A percentile compares a stretch with the other conserved stretches of the same genome.
These are phyloP conservation scores for Bothriochloa decipiens DNA, from an alignment of 176 grass and related monocot genomes.

Conservation along the genomic window DNA sequence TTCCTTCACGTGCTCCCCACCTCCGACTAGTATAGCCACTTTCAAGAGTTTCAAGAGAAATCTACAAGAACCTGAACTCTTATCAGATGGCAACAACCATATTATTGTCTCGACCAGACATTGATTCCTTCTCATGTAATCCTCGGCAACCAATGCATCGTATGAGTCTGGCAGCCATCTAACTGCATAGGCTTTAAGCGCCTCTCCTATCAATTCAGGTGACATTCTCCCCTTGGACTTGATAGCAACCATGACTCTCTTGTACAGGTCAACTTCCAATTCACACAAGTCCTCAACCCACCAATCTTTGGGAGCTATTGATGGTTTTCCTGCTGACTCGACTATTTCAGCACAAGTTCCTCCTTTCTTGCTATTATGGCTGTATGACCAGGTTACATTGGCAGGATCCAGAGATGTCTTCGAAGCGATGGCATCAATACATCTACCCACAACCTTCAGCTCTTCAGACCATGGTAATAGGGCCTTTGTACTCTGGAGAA, in stretches of 20 bases:
- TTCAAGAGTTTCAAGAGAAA: constrained; percentile 97
- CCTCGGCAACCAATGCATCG: constrained; percentile 76
- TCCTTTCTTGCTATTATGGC: constrained; percentile 65
- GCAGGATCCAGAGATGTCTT: constrained; percentile 87
- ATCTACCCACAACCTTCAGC: constrained; percentile 83
- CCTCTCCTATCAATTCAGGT: constrained; percentile 79
- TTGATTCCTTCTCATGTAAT: constrained; percentile 84
- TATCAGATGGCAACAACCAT: constrained; percentile 88
- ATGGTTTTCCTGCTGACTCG: constrained; percentile 51
- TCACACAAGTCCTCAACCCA: constrained; percentile 97
- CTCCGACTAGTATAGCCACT: constrained; percentile 81
- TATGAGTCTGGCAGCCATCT: constrained; percentile 94
- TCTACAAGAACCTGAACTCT: constrained; percentile 85
- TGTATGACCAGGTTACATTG: constrained; percentile 92
- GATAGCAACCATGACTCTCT: constrained; percentile 90
- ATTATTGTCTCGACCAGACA: constrained; percentile 88
- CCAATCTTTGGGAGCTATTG: constrained; percentile 77
- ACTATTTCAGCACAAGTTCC: constrained; percentile 59
- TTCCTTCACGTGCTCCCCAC: constrained; percentile 70
- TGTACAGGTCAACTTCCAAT: constrained; percentile 94
- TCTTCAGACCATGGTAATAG: constrained; percentile 84
- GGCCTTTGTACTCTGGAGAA: constrained; percentile 80
- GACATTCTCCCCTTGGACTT: constrained; percentile 97
- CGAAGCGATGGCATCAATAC: constrained; percentile 86
- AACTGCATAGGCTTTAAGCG: constrained; percentile 82